Percentiles rank a stretch among this genome's conserved stretches.
Conservation (phyloP, 768 basidiomycete species). For the Boletus edulis region DNA sequence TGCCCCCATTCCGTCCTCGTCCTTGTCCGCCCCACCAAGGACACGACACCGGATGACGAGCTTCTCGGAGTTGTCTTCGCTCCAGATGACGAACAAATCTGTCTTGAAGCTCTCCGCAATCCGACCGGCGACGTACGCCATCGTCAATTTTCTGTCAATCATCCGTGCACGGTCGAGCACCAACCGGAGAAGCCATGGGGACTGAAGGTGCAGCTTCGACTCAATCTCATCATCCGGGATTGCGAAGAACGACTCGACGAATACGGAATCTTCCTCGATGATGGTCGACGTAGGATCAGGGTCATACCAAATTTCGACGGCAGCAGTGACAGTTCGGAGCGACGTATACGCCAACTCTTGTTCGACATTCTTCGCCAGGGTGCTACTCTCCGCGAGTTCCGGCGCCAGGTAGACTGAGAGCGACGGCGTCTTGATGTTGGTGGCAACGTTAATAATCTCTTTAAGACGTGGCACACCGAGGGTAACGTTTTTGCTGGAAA, state of each 20-base stretch:
- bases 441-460: slow-evolving; percentile 99
- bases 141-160: slow-evolving; percentile 94
- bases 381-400: slow-evolving; percentile 57
- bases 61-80: slow-evolving; percentile 98
- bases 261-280: slow-evolving; percentile 93
- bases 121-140: slow-evolving; percentile 90
- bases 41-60: slow-evolving; percentile 96
- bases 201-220: slow-evolving; percentile 84
- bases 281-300: slow-evolving; percentile 89
- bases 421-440: slow-evolving; percentile 97
- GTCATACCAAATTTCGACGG: slow-evolving; percentile 98
- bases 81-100: slow-evolving; percentile 97
- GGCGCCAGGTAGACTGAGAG: slow-evolving; percentile 87
- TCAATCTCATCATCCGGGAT: slow-evolving; percentile 98
- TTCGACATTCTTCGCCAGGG: slow-evolving; percentile 82
- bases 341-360: slow-evolving; percentile 95
- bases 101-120: slow-evolving; percentile 95
- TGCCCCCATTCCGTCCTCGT: slow-evolving; percentile 70
- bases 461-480: slow-evolving; percentile 99
- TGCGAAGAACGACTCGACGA: slow-evolving; percentile 98
- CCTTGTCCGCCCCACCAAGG: slow-evolving; percentile 78
- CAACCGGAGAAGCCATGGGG: slow-evolving; percentile 95
- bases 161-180: slow-evolving; percentile 97
- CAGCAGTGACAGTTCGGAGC: slow-evolving; percentile 88
- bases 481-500: slow-evolving; percentile 99